Percentiles rank a stretch among this genome's conserved stretches.
These are phyloP conservation scores for Cyclotella choctawhatcheeana DNA, from an alignment of 108 stramenopile genomes.

Conservation along the genomic window DNA sequence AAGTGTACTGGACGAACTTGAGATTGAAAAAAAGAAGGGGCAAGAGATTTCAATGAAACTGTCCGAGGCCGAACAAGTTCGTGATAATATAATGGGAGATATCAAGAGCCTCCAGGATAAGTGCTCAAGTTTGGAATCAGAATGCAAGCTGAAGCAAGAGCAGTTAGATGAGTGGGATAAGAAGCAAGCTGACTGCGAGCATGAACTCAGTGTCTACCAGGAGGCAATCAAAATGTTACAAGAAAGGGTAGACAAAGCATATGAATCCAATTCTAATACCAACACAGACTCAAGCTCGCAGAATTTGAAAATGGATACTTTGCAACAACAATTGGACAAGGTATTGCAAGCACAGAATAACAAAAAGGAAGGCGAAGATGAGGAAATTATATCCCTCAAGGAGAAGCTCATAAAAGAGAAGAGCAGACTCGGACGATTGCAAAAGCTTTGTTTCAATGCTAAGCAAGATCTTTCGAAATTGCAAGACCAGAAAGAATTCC, in stretches of 20 bases:
- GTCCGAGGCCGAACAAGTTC: neutral
- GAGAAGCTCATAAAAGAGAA: slow-evolving; percentile 9
- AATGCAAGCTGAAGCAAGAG: slow-evolving; percentile 29
- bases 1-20: slow-evolving; percentile 33
- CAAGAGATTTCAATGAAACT: neutral
- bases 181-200: slow-evolving; percentile 22
- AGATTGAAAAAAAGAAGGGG: slow-evolving; percentile 22
- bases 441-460: slow-evolving; percentile 29
- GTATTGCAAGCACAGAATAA: neutral
- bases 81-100: slow-evolving; percentile 1
- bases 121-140: slow-evolving; percentile 13
- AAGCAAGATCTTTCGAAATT: slow-evolving; percentile 22
- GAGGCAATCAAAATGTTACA: slow-evolving; percentile 47
- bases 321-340: slow-evolving; percentile 4
- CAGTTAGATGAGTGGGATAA: slow-evolving; percentile 20
- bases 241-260: slow-evolving; percentile 29
- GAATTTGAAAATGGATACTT: neutral
- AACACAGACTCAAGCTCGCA: neutral
- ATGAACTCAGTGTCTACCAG: slow-evolving; percentile 40
- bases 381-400: slow-evolving; percentile 26
- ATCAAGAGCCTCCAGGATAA: slow-evolving; percentile 9
- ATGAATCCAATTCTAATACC: neutral
- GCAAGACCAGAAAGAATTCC: slow-evolving; percentile 19
- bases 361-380: slow-evolving; percentile 8
- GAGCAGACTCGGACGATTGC: slow-evolving; percentile 3